Evolutionary conservation across 768 basidiomycete species (phyloP), one percentile per base, ranked within the genome.

Genomic region (Collybiopsis confluens): DNA sequence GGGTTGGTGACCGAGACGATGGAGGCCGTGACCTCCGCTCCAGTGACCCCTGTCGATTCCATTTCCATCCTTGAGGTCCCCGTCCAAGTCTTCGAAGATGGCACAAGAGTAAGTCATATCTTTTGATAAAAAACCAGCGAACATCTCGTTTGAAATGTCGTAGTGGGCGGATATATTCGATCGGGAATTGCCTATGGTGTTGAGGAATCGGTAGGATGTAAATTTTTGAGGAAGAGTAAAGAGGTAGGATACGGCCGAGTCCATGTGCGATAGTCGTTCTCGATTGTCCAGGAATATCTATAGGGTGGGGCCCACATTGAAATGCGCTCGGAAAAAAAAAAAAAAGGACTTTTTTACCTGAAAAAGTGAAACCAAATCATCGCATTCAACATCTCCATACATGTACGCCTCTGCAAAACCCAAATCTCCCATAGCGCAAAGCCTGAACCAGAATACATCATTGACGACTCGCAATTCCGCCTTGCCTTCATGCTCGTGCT

Each of bases 61-160:
- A 2, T 9, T 24, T 16, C 16, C 36, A 6, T 35, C 27, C 16
- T 68, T 66, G 28, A 82, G 66, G 61, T 86, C 85, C 15, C 73
- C 76, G 61, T 88, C 85, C 2, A 87, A 70, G 37, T 82, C 77
- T 15, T 78, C 71, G 64, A 85, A 88, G 57, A 88, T 85, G 9
- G 79, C 86, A 62, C 83, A 86, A 0, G 85, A 86, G 65, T 90
- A 88, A 18, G 85, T 88, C 86, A 90, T 88, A 62, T 90, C 88
- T 50, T 75, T 66, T 0, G 81, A 83, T 27, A 86, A 65, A 65
- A 86, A 82, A 1, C 77, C 78, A 54, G 75, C 72, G 62, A 88
- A 88, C 86, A 88, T 88, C 7, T 76, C 78, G 63, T 91, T 90
- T 4, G 83, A 85, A 46, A 89, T 83, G 62, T 91, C 88, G 64